Percentiles rank a stretch among this genome's conserved stretches.
Conservation (phyloP, 2,329 filamentous ascomycete genomes). For the Beauveria sp. region DNA sequence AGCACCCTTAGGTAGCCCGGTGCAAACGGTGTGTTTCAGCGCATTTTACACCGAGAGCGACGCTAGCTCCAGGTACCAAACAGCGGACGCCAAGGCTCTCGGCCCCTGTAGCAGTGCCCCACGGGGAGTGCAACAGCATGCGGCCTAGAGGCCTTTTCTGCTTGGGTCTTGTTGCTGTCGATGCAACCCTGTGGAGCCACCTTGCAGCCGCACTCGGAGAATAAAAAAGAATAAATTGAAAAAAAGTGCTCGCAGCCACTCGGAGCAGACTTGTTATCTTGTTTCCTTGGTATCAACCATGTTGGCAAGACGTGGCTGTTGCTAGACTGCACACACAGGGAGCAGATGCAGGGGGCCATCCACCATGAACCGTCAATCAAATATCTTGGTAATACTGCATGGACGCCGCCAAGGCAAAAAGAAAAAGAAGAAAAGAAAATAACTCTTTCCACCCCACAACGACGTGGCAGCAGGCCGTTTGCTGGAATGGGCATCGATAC, state of each 20-base stretch:
- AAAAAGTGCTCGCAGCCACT: background rate
- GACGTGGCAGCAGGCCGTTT: background rate
- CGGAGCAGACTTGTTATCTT: background rate
- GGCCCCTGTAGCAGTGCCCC: background rate
- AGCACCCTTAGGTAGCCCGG: no score
- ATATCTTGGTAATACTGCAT: background rate
- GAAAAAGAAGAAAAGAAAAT: background rate
- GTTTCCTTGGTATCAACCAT: no score
- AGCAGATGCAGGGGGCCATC: background rate
- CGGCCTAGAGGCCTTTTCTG: background rate
- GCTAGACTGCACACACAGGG: background rate
- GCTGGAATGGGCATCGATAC: conserved; percentile 5
- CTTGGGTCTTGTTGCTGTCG: background rate
- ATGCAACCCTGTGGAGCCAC: background rate
- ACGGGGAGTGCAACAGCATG: background rate
- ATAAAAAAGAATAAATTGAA: background rate
- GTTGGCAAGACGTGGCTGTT: background rate
- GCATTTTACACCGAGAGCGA: background rate
- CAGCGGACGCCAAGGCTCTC: background rate
- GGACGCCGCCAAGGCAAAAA: background rate
- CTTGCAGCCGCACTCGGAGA: background rate
- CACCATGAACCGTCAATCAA: background rate
- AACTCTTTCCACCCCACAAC: background rate
- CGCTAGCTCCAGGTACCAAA: background rate
- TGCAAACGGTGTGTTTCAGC: background rate